Evolutionary conservation across 2,329 filamentous ascomycete genomes (phyloP), one percentile per base, ranked within the genome.

Genomic region (Trichoderma sp.): DNA sequence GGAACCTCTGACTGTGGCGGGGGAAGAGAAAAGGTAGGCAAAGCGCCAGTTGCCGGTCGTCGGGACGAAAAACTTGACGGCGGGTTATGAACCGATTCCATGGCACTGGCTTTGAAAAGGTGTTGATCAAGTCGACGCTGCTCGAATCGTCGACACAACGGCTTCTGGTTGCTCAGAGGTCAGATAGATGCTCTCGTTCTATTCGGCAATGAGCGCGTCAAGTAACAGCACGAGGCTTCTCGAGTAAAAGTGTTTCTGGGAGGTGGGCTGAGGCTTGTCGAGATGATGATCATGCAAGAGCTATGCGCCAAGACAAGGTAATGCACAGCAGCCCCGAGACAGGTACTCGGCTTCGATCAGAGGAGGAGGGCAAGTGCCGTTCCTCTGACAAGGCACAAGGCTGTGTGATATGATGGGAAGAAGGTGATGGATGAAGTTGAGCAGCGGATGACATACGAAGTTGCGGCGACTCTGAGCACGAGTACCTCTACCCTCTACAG

Each of bases 11-110:
- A 77, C 31, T 80, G 83, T 29, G 83, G 83, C 63, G 82, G 83
- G 72, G 83, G 83, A 41, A 84, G 81, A 76, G 82, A 81, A 74
- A 84, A 84, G 53, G 83, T 76, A n/a, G 83, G 83, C 72, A 84
- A 75, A 18, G 80, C 72, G 77, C 81, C 80, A 24, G 83, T 81
- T 29, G 83, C 83, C 63, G 82, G 79, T 53, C 83, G 83, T 75
- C 83, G 81, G 45, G 82, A 80, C 11, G 83, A 78, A 76, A 84
- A 84, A 75, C 82, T 83, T 62, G 81, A 50, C 33, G 60, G 41
- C 69, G 69, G 29, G 21, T 72, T 35, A 27, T 72, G 59, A 72
- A 79, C 76, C 35, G 78, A 59, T 41, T 83, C 83, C 81, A 83
- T 84, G 33, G 67, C 53, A 35, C 27, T 41, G 45, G 50, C 66